These are phyloP conservation scores for Tardiomyces depauwii DNA, from an alignment of 1,139 yeast species.

Conservation along the genomic window DNA sequence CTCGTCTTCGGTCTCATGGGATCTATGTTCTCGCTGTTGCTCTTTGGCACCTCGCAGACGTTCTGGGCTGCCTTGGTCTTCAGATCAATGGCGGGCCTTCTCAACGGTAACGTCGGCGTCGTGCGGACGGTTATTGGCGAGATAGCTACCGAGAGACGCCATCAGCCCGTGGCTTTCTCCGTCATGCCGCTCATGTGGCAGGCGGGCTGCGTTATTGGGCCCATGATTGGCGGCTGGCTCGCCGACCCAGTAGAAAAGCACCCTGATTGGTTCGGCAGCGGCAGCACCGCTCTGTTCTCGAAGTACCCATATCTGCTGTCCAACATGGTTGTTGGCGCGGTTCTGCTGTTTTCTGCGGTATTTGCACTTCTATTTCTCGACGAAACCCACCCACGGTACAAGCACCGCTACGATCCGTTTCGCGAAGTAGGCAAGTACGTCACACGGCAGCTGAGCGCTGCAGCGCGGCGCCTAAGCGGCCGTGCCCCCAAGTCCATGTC, in stretches of 20 bases:
- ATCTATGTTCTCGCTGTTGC: slow-evolving; percentile 35
- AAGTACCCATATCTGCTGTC: slow-evolving; percentile 50
- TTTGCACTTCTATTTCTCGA: slow-evolving; percentile 45
- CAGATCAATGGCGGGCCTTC: slow-evolving; percentile 41
- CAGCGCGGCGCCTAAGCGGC: background rate
- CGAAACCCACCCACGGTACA: slow-evolving; percentile 43
- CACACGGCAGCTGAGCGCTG: slow-evolving; percentile 25
- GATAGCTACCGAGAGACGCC: slow-evolving; percentile 41
- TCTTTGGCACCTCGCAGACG: slow-evolving; percentile 42
- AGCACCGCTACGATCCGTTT: slow-evolving; percentile 38
- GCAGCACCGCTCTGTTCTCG: slow-evolving; percentile 22
- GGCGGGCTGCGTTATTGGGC: slow-evolving; percentile 47
- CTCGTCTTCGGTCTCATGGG: slow-evolving; percentile 43
- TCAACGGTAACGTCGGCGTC: slow-evolving; percentile 54
- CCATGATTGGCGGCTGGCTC: slow-evolving; percentile 40
- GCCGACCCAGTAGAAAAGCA: slow-evolving; percentile 27
- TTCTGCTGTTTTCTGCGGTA: slow-evolving; percentile 25
- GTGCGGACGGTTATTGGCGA: slow-evolving; percentile 52
- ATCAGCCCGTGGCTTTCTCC: slow-evolving; percentile 52
- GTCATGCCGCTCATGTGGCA: slow-evolving; percentile 51
- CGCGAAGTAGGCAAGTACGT: slow-evolving; percentile 42
- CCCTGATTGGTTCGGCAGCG: slow-evolving; percentile 19
- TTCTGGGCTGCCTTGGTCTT: slow-evolving; percentile 43
- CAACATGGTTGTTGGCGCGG: slow-evolving; percentile 40
- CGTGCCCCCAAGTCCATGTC: background rate